Evolutionary conservation across 768 basidiomycete genomes (phyloP).

Genomic region (Serpula lacrymans): DNA sequence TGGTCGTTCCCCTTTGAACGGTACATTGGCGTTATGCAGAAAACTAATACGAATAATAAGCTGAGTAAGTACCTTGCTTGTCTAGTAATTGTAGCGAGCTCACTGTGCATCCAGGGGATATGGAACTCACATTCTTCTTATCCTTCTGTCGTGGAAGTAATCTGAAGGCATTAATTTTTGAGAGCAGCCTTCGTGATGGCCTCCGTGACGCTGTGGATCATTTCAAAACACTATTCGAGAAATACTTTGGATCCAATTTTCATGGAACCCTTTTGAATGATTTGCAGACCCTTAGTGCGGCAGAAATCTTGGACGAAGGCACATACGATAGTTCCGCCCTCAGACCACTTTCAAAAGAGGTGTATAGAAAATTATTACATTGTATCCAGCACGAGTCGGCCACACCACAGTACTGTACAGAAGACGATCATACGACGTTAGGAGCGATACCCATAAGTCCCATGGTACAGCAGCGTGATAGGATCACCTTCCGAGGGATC

Average conservation of each 20-base stretch:
- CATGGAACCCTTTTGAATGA: background rate
- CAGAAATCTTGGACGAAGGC: background rate
- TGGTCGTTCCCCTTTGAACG: constrained; percentile 29
- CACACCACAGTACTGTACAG: background rate
- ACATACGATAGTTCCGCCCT: background rate
- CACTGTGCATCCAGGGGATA: background rate
- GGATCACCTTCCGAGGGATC: background rate
- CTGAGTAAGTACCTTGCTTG: constrained; percentile 18
- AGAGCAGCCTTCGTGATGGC: background rate
- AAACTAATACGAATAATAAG: constrained; percentile 19
- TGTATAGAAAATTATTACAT: background rate
- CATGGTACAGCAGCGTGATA: background rate
- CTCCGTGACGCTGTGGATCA: background rate
- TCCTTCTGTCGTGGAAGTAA: background rate
- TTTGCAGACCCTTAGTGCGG: background rate
- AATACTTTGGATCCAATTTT: background rate
- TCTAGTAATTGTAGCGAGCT: too few species aligned
- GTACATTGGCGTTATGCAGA: constrained; percentile 19
- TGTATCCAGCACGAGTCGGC: background rate
- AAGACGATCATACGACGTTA: background rate
- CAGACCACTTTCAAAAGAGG: background rate
- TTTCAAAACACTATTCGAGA: background rate
- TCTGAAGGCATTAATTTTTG: constrained; percentile 1
- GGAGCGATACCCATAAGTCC: background rate
- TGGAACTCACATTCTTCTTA: background rate